Evolutionary conservation across 2,329 filamentous ascomycete genomes (phyloP), one percentile per base, ranked within the genome.

Genomic region (Exophiala sideris): DNA sequence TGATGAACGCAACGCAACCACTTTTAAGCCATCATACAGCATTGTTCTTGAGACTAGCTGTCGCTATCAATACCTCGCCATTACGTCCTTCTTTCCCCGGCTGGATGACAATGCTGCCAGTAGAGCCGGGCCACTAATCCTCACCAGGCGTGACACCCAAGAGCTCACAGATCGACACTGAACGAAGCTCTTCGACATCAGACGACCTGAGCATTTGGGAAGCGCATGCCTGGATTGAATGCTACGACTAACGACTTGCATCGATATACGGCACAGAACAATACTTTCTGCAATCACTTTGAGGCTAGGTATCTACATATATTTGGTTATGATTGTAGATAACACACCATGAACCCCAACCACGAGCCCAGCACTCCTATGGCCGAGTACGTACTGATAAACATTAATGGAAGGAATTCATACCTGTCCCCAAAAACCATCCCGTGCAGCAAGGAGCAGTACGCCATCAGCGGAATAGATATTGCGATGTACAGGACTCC

Each of bases 361-460:
- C 92, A 97, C 73, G 94, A 97, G 2, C 90, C 91, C 14, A 96
- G 84, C 0, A 97, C 91, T n/a, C 94, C 94, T 54, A 97, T 77
- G 3, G 94, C 94, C 33, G 88, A 89, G 71, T 97, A 99, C 10
- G 89, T 88, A 76, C 92, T 97, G 63, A 86, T 96, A 68, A 97
- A 94, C 92, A 99, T 97, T 64, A 97, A 76, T 21, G 94, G 94
- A 50, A 99, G 73, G 70, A 97, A 99, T 72, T 96, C 90, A 65
- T 88, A 89, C 59, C 77, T 82, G 65, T 84, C 81, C 0, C 91
- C 91, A 73, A 96, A 96, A 3, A 95, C 74, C n/a, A 92, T 70
- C 45, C 83, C 81, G 70, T 99, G 94, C 6, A 94, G 61, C 47
- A 96, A 71, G 9, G 91, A 95, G 70, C 89, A 91, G 72, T 99